These are phyloP conservation scores for Puya raimondii DNA, from an alignment of 176 grass and related monocot species.

Conservation along the genomic window DNA sequence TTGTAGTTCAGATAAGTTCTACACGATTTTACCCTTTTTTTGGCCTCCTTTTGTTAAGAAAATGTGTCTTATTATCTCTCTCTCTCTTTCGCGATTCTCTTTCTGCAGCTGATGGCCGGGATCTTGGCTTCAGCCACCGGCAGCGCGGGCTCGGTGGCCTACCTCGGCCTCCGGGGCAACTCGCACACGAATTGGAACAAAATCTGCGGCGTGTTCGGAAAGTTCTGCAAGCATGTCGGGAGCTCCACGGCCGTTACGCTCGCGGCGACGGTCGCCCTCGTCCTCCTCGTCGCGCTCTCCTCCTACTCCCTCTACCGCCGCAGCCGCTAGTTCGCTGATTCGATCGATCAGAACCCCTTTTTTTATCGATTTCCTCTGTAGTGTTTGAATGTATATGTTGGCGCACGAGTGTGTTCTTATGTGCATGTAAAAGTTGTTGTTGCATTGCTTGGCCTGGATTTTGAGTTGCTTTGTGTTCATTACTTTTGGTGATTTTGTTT, in stretches of 20 bases:
- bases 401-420: too few relatives aligned
- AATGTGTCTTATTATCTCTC: neutral
- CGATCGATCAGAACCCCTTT: neutral
- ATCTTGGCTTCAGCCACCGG: slow-evolving; percentile 77
- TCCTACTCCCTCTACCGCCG: slow-evolving; percentile 45
- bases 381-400: neutral
- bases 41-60: neutral
- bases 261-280: slow-evolving; percentile 37
- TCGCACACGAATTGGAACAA: slow-evolving; percentile 48
- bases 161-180: slow-evolving; percentile 63
- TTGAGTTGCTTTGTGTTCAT: too few relatives aligned
- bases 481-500: too few relatives aligned
- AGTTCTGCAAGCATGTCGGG: slow-evolving; percentile 54
- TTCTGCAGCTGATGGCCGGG: slow-evolving; percentile 41
- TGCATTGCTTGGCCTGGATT: too few relatives aligned
- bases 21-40: neutral
- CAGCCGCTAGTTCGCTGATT: slow-evolving; percentile 13
- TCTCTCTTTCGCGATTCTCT: neutral
- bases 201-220: slow-evolving; percentile 47
- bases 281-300: slow-evolving; percentile 41
- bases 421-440: too few relatives aligned
- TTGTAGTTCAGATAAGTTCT: neutral
- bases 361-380: neutral
- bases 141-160: slow-evolving; percentile 39
- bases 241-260: slow-evolving; percentile 25